Evolutionary conservation across 495 filamentous ascomycete genomes (phyloP).

Genomic region (Lindgomyces ingoldianus): DNA sequence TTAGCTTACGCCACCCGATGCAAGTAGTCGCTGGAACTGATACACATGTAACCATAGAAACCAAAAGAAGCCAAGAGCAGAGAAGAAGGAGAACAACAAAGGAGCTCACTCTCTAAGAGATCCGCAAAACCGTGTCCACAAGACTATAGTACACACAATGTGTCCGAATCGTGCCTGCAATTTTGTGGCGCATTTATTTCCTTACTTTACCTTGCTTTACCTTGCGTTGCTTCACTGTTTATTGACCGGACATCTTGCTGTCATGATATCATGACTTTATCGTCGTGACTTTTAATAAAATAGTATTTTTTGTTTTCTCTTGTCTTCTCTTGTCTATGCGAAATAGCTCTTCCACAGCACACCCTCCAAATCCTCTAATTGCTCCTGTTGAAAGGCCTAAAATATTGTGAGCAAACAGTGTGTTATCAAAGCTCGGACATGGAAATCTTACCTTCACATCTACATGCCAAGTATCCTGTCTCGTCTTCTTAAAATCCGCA

Average conservation of each 20-base stretch:
- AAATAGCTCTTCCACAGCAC: constrained; percentile 99
- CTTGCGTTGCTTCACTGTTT: no score
- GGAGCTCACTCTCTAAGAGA: background rate
- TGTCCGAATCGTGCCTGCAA: background rate
- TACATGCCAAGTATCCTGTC: constrained; percentile 97
- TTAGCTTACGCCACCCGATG: background rate
- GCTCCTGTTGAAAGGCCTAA: constrained; percentile 87
- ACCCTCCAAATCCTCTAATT: constrained; percentile 92
- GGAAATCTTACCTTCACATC: constrained; percentile 82
- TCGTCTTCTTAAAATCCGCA: constrained; percentile 98
- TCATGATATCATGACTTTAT: no score
- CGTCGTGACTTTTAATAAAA: background rate
- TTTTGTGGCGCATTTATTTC: no score
- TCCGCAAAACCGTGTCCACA: background rate
- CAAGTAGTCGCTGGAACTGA: background rate
- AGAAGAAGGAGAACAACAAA: background rate
- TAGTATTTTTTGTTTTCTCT: background rate
- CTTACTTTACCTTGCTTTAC: no score
- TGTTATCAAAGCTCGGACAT: background rate
- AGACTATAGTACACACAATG: background rate
- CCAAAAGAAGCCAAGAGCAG: background rate
- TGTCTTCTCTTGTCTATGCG: constrained; percentile 55
- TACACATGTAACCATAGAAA: background rate
- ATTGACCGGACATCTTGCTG: no score
- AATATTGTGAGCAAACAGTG: constrained; percentile 33